These are phyloP conservation scores for Carex pumila DNA, from an alignment of 176 grass and related monocot genomes.

Conservation along the genomic window DNA sequence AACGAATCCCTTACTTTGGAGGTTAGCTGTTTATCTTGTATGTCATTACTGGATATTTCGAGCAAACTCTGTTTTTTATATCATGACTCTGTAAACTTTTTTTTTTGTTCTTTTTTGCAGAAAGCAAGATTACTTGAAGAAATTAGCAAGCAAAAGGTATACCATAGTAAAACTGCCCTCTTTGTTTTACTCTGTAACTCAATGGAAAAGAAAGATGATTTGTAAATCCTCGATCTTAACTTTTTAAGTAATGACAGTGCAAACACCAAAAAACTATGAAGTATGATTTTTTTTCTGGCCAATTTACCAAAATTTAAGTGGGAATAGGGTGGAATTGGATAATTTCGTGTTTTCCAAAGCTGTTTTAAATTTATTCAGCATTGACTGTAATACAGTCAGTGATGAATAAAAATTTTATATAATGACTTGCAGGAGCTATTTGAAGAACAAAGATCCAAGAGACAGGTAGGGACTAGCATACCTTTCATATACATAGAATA, in stretches of 20 bases:
- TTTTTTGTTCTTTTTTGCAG: conserved; percentile 35
- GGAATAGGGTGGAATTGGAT: not conserved
- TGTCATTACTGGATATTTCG: not conserved
- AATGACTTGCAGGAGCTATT: conserved; percentile 40
- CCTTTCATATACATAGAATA: not conserved
- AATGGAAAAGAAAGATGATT: not conserved
- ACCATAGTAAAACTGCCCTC: not conserved
- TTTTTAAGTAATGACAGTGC: not conserved
- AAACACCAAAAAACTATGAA: not conserved
- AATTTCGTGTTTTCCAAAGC: not conserved
- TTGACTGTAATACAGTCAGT: not conserved
- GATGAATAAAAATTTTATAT: not conserved
- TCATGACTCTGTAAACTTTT: not conserved
- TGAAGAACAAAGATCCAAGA: conserved; percentile 37
- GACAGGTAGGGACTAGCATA: conserved; percentile 39
- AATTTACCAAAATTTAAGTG: not conserved
- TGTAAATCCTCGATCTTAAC: not conserved
- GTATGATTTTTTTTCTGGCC: not conserved
- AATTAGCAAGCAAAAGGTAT: conserved; percentile 64
- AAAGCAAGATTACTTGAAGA: conserved; percentile 51
- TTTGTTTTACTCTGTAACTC: not conserved
- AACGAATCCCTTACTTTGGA: conserved; percentile 60
- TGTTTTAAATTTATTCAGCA: not conserved
- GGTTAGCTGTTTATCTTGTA: conserved; percentile 32
- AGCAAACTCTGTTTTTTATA: not conserved